Evolutionary conservation across 176 grass and related monocot species (phyloP).

Genomic region (Puccinellia tenuiflora): DNA sequence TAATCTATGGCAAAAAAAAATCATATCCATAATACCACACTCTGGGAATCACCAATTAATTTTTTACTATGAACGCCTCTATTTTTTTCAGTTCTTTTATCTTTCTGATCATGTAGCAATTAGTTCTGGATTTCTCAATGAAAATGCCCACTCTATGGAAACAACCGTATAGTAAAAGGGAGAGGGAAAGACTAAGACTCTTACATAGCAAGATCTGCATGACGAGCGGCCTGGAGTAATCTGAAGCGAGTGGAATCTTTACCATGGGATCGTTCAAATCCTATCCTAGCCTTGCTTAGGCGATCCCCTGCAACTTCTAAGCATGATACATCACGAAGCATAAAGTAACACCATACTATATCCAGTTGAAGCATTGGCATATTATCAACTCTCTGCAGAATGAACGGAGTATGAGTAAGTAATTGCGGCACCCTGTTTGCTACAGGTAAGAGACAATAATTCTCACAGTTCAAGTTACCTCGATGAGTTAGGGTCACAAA

Average conservation of each 20-base stretch:
- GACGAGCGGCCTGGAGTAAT: conserved; percentile 56
- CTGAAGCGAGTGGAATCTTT: conserved; percentile 86
- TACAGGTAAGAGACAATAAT: conserved; percentile 14
- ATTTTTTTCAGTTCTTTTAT: conserved; percentile 3
- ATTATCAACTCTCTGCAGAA: conserved; percentile 87
- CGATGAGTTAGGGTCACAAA: conserved; percentile 66
- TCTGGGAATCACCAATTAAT: background rate
- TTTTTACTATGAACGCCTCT: background rate
- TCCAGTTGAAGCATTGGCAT: conserved; percentile 92
- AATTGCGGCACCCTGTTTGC: conserved; percentile 4
- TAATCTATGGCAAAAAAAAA: too few relatives aligned
- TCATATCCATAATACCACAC: background rate
- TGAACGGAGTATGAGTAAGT: conserved; percentile 19
- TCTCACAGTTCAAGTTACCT: conserved; percentile 60
- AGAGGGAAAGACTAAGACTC: background rate
- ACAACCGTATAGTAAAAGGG: background rate
- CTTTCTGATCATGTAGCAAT: background rate
- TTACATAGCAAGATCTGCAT: conserved; percentile 88
- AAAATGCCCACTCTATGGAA: background rate
- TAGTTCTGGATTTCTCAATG: background rate
- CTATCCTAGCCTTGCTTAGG: conserved; percentile 57
- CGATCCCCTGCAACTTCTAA: conserved; percentile 63
- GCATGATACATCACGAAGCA: conserved; percentile 73
- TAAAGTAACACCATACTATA: conserved; percentile 97
- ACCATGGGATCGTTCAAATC: conserved; percentile 81